Evolutionary conservation across 2,329 filamentous ascomycete genomes (phyloP).

Genomic region (Fusarium temperatum): DNA sequence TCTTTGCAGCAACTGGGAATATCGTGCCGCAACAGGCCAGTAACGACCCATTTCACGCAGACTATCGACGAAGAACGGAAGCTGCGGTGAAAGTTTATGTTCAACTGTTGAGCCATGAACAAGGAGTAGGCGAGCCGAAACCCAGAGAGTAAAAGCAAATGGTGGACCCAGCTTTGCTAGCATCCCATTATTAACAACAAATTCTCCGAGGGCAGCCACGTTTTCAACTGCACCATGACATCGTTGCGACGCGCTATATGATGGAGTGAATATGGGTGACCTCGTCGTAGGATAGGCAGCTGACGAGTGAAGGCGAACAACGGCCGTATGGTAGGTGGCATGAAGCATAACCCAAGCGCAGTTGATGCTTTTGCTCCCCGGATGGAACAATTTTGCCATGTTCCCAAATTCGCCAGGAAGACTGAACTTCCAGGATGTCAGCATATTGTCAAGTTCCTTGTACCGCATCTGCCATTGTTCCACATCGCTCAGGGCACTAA

Average conservation of each 20-base stretch:
- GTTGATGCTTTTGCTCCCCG: slow-evolving; percentile 74
- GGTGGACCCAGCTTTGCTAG: slow-evolving; percentile 85
- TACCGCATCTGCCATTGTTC: slow-evolving; percentile 91
- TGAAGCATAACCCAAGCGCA: slow-evolving; percentile 93
- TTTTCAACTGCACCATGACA: slow-evolving; percentile 86
- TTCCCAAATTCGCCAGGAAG: slow-evolving; percentile 86
- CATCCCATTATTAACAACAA: slow-evolving; percentile 78
- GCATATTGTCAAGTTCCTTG: slow-evolving; percentile 81
- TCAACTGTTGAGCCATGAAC: slow-evolving; percentile 93
- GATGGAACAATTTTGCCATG: slow-evolving; percentile 79
- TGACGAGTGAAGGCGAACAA: slow-evolving; percentile 90
- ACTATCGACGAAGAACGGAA: slow-evolving; percentile 83
- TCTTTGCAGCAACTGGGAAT: slow-evolving; percentile 79
- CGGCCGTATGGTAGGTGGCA: slow-evolving; percentile 86
- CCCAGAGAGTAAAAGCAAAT: slow-evolving; percentile 93
- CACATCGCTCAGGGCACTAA: slow-evolving; percentile 83
- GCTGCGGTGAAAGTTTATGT: slow-evolving; percentile 80
- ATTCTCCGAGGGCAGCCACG: slow-evolving; percentile 80
- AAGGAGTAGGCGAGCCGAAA: slow-evolving; percentile 84
- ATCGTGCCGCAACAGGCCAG: slow-evolving; percentile 87
- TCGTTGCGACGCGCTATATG: slow-evolving; percentile 83
- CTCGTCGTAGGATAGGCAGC: slow-evolving; percentile 91
- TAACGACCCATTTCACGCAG: slow-evolving; percentile 81
- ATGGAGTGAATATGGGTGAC: slow-evolving; percentile 88
- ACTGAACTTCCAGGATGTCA: slow-evolving; percentile 85